Percentiles rank a stretch among this genome's conserved stretches.
phyloP scores from a whole-genome alignment of 106 monocot genomes.

The Dendrobium officinale region DNA sequence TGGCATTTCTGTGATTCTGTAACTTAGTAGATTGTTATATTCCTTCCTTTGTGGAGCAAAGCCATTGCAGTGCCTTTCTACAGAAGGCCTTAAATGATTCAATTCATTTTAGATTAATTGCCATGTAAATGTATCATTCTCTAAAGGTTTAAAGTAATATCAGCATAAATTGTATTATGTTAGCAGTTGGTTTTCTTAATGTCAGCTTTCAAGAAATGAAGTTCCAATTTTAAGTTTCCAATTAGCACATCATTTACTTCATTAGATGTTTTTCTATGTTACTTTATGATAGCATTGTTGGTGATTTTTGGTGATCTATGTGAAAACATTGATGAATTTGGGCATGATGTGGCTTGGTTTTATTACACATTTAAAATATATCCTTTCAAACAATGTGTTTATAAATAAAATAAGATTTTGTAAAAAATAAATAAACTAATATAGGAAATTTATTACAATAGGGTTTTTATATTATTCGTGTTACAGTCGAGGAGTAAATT shows the following conservation, averaged over 20 bases:
- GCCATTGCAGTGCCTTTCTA: not conserved
- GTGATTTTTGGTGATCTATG: too few species aligned
- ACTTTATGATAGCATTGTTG: not conserved
- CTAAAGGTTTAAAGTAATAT: not conserved
- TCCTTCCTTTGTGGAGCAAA: not conserved
- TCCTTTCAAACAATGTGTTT: too few species aligned
- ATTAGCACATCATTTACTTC: not conserved
- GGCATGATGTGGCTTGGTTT: too few species aligned
- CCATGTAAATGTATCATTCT: not conserved
- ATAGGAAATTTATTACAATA: too few species aligned
- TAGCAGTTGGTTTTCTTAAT: not conserved
- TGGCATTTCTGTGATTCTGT: not conserved
- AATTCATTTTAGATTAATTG: conserved; percentile 1
- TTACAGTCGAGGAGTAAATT: too few species aligned
- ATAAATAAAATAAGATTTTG: too few species aligned
- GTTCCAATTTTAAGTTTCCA: not conserved
- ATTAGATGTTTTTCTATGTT: not conserved
- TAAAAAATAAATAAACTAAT: too few species aligned
- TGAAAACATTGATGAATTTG: too few species aligned
- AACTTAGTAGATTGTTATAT: not conserved
- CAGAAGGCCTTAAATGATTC: not conserved
- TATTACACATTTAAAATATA: too few species aligned
- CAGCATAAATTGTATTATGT: not conserved
- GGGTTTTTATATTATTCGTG: too few species aligned
- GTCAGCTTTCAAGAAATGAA: not conserved